These are phyloP conservation scores for Agrostemma githago DNA, from an alignment of 148 eudicot species.

Conservation along the genomic window DNA sequence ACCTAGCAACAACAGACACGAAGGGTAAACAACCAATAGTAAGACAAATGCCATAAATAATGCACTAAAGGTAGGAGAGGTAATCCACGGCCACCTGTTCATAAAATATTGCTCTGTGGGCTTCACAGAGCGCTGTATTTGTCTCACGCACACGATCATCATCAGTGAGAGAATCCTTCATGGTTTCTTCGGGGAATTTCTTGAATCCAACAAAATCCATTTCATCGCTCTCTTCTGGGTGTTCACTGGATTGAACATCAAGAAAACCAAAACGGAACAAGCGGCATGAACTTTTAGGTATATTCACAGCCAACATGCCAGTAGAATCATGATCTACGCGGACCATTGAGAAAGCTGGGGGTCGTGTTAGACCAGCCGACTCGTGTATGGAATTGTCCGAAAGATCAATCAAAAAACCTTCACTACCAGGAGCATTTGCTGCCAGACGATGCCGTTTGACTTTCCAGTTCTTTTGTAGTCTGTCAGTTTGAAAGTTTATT, in stretches of 20 bases:
- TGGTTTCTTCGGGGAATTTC: slow-evolving; percentile 40
- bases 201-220: slow-evolving; percentile 23
- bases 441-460: slow-evolving; percentile 84
- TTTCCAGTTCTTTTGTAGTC: slow-evolving; percentile 99
- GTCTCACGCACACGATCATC: slow-evolving; percentile 64
- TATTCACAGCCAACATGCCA: slow-evolving; percentile 87
- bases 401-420: slow-evolving; percentile 90
- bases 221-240: slow-evolving; percentile 22
- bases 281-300: slow-evolving; percentile 60
- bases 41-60: background rate
- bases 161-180: slow-evolving; percentile 49
- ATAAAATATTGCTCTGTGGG: slow-evolving; percentile 75
- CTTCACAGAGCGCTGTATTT: slow-evolving; percentile 59
- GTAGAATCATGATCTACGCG: slow-evolving; percentile 83
- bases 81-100: slow-evolving; percentile 52
- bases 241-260: slow-evolving; percentile 29
- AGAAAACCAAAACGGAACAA: slow-evolving; percentile 69
- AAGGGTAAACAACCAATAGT: slow-evolving; percentile 2
- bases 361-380: slow-evolving; percentile 48
- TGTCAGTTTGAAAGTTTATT: slow-evolving; percentile 31
- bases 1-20: slow-evolving; percentile 47
- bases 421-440: slow-evolving; percentile 76
- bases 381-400: slow-evolving; percentile 58
- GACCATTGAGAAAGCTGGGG: slow-evolving; percentile 60
- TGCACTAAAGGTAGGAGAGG: background rate